These are phyloP conservation scores for Akanthomyces lecanii DNA, from an alignment of 2,329 filamentous ascomycete genomes.

Conservation along the genomic window DNA sequence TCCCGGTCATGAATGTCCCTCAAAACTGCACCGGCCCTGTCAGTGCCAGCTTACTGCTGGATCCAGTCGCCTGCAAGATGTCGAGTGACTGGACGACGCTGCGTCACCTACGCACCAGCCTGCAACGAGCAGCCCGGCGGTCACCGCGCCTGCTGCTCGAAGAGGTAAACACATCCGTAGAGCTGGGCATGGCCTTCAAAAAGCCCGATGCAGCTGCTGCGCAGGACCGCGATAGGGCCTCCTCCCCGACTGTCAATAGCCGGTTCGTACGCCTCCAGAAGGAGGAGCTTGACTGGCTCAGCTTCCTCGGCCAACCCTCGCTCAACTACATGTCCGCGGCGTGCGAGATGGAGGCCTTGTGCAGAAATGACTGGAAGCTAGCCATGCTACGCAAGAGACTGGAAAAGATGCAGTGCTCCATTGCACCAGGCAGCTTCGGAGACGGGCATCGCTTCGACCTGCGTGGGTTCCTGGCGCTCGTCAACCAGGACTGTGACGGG, in stretches of 20 bases:
- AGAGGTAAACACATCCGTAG: conserved; percentile 21
- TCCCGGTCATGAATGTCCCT: neutral
- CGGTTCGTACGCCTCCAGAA: neutral
- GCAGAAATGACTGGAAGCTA: neutral
- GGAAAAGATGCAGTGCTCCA: neutral
- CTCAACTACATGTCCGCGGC: conserved; percentile 7
- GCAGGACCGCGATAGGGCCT: neutral
- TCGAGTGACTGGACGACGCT: conserved; percentile 22
- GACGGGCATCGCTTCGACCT: conserved; percentile 13
- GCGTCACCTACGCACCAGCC: conserved; percentile 21
- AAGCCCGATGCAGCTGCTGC: neutral
- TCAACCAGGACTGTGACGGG: conserved; percentile 23
- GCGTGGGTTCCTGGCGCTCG: conserved; percentile 21
- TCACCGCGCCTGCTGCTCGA: conserved; percentile 28
- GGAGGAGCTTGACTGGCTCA: conserved; percentile 32
- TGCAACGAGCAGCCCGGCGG: conserved; percentile 23
- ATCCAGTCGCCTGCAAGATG: neutral
- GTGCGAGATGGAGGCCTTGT: neutral
- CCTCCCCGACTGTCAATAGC: neutral
- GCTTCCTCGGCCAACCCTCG: conserved; percentile 25
- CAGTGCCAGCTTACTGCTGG: neutral
- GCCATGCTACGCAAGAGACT: neutral
- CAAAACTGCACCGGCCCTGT: conserved; percentile 11
- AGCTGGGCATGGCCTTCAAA: conserved; percentile 13
- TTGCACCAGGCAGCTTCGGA: neutral